phyloP scores from a whole-genome alignment of 768 basidiomycete genomes.

The Pulveroboletus frians region DNA sequence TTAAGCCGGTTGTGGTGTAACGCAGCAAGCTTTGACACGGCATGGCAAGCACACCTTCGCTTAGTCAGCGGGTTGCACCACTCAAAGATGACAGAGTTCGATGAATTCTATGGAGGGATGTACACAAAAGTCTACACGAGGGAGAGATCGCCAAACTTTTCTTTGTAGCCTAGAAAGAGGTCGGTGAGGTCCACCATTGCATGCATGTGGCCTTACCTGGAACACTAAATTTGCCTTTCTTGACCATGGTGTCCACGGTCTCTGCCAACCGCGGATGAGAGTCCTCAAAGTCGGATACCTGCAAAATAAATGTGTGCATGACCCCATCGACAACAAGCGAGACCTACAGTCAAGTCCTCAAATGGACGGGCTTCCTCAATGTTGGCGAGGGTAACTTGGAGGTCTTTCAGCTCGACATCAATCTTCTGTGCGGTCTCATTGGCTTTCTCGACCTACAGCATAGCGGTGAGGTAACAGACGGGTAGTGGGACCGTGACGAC shows the following conservation, averaged over 20 bases:
- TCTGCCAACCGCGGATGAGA: constrained; percentile 91
- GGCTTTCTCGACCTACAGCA: constrained; percentile 72
- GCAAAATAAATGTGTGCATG: constrained; percentile 4
- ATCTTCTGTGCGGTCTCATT: constrained; percentile 88
- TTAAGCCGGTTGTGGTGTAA: neutral
- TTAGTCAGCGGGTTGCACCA: constrained; percentile 19
- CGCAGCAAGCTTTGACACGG: constrained; percentile 1
- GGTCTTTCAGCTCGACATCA: constrained; percentile 82
- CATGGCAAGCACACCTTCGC: neutral
- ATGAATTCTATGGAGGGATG: constrained; percentile 21
- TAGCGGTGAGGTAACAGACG: constrained; percentile 4
- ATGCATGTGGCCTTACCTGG: constrained; percentile 53
- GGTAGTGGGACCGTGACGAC: constrained; percentile 22
- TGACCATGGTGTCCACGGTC: constrained; percentile 90
- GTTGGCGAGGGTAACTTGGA: constrained; percentile 91
- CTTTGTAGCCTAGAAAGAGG: constrained; percentile 65
- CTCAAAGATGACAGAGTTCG: neutral
- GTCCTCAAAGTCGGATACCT: constrained; percentile 86
- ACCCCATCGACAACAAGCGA: neutral
- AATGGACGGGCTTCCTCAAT: constrained; percentile 97
- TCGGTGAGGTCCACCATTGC: neutral
- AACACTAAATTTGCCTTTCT: constrained; percentile 98
- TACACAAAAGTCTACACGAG: constrained; percentile 59
- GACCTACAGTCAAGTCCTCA: constrained; percentile 89
- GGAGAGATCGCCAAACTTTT: constrained; percentile 94